Evolutionary conservation across 2,329 filamentous ascomycete genomes (phyloP).

Genomic region (Diplodia scrobiculata): DNA sequence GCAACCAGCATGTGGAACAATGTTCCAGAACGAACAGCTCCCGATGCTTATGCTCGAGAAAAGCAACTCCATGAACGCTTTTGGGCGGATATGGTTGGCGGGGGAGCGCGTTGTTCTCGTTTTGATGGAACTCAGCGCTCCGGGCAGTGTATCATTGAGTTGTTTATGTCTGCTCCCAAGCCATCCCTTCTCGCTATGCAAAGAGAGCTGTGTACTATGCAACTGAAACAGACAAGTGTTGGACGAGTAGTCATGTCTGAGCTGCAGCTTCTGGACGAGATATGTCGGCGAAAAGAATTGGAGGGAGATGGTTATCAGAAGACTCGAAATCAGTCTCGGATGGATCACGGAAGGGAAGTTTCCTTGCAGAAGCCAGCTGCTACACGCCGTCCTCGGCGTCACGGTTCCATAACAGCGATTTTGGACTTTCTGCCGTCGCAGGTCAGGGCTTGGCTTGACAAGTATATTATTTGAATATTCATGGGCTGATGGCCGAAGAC

Average conservation of each 20-base stretch:
- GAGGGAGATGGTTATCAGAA: neutral
- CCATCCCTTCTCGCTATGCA: neutral
- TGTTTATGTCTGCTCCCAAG: neutral
- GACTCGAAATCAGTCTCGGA: too few species aligned
- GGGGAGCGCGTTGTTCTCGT: neutral
- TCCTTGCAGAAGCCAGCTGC: neutral
- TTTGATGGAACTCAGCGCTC: neutral
- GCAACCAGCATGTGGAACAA: neutral
- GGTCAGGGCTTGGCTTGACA: neutral
- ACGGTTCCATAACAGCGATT: too few species aligned
- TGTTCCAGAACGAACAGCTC: too few species aligned
- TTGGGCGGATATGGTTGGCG: neutral
- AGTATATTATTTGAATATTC: too few species aligned
- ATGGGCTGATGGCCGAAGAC: too few species aligned
- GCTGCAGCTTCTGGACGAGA: neutral
- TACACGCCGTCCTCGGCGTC: neutral
- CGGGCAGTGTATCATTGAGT: neutral
- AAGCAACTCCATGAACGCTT: neutral
- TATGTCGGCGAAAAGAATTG: neutral
- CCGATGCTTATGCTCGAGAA: neutral
- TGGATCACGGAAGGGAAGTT: neutral
- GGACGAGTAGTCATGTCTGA: neutral
- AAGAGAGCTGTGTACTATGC: neutral
- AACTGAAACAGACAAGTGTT: neutral
- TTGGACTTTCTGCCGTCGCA: neutral